Evolutionary conservation across 495 filamentous ascomycete species (phyloP).

Genomic region (Xylaria scruposa): DNA sequence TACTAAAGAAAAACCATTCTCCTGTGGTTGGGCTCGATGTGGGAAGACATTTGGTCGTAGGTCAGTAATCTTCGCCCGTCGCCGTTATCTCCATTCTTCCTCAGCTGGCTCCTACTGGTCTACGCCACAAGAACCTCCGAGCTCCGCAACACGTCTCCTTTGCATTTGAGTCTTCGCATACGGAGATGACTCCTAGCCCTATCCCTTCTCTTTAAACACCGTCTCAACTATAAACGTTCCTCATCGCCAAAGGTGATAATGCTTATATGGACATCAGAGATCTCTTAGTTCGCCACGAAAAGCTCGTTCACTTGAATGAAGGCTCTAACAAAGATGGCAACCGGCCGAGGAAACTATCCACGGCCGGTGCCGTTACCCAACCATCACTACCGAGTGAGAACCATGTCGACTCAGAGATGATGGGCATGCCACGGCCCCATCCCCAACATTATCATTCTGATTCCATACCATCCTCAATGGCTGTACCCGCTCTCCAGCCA

Average conservation of each 20-base stretch:
- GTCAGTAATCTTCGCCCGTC: conserved; percentile 48
- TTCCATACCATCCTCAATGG: conserved; percentile 45
- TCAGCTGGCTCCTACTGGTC: conserved; percentile 27
- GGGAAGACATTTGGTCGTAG: conserved; percentile 65
- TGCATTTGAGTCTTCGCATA: conserved; percentile 16
- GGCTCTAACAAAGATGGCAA: conserved; percentile 54
- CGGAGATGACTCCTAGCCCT: conserved; percentile 29
- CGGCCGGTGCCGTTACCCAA: conserved; percentile 38
- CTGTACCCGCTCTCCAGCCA: conserved; percentile 44
- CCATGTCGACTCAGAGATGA: conserved; percentile 53
- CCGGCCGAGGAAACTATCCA: conserved; percentile 55
- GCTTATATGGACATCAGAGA: conserved; percentile 68
- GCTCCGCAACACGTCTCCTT: conserved; percentile 23
- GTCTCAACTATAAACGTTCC: conserved; percentile 25
- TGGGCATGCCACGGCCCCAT: conserved; percentile 46
- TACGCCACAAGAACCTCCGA: conserved; percentile 21
- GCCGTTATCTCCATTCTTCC: conserved; percentile 29
- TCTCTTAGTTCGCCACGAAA: conserved; percentile 74
- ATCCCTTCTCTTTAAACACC: conserved; percentile 28
- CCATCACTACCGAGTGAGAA: conserved; percentile 45
- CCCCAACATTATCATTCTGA: conserved; percentile 48
- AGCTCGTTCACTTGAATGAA: conserved; percentile 73
- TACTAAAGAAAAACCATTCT: conserved; percentile 67
- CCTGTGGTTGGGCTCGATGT: conserved; percentile 59
- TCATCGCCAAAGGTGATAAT: conserved; percentile 41